Conservation (phyloP, 2,329 filamentous ascomycete species). For the Plenodomus biglobosus region DNA sequence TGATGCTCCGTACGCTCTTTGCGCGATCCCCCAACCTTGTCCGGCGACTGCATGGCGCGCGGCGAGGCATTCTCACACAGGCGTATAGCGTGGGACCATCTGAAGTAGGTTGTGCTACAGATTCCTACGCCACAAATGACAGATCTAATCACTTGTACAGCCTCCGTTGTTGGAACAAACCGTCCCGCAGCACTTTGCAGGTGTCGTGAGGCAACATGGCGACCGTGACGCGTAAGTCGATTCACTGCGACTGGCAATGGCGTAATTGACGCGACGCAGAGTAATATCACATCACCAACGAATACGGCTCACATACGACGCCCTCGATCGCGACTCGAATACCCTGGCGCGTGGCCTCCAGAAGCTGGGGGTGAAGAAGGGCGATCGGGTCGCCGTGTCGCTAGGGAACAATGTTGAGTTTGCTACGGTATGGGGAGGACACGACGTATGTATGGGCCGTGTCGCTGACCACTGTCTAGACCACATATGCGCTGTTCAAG, state of each 20-base stretch:
- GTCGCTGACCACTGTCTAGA: slow-evolving; percentile 37
- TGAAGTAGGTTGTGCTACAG: slow-evolving; percentile 26
- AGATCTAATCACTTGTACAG: slow-evolving; percentile 44
- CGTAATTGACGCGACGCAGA: slow-evolving; percentile 36
- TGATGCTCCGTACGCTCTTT: slow-evolving; percentile 36
- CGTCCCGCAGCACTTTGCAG: slow-evolving; percentile 71
- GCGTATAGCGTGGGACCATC: slow-evolving; percentile 37
- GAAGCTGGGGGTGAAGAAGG: slow-evolving; percentile 73
- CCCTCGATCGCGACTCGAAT: slow-evolving; percentile 76
- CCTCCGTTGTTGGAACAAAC: slow-evolving; percentile 68
- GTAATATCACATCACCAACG: slow-evolving; percentile 65
- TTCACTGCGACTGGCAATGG: neutral
- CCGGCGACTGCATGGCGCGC: slow-evolving; percentile 6
- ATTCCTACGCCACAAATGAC: neutral
- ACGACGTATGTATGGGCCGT: neutral
- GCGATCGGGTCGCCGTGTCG: slow-evolving; percentile 81
- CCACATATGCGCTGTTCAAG: slow-evolving; percentile 87
- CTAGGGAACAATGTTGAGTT: slow-evolving; percentile 85
- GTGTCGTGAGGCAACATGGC: slow-evolving; percentile 64
- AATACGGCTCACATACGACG: slow-evolving; percentile 68
- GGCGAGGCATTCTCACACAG: slow-evolving; percentile 35
- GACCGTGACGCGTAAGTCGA: slow-evolving; percentile 60
- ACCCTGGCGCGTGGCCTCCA: slow-evolving; percentile 70
- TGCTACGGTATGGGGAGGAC: slow-evolving; percentile 60
- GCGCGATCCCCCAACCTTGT: slow-evolving; percentile 16